Conservation (phyloP, 306 rosid genomes). For the Luffa acutangula region DNA sequence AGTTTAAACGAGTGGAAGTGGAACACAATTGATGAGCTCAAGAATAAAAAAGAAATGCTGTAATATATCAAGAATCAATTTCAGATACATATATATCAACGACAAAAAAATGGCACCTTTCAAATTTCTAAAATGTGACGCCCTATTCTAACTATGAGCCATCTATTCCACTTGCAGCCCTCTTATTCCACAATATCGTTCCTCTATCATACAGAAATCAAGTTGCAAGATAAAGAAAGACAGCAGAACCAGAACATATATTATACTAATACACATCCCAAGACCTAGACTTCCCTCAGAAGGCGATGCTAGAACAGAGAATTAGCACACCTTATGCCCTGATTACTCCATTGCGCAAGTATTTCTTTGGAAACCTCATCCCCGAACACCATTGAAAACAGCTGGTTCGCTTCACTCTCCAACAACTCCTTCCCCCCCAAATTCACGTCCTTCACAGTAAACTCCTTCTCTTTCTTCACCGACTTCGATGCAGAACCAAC, state of each 20-base stretch:
- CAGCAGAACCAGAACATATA: neutral
- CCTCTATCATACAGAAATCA: slow-evolving; percentile 3
- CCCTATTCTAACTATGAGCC: neutral
- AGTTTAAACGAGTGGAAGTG: neutral
- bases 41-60: neutral
- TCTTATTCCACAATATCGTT: neutral
- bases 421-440: slow-evolving; percentile 55
- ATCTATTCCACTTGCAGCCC: neutral
- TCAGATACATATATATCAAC: neutral
- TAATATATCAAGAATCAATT: neutral
- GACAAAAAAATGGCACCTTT: neutral
- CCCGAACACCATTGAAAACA: slow-evolving; percentile 84
- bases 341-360: slow-evolving; percentile 93
- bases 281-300: neutral
- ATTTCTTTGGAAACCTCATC: slow-evolving; percentile 61
- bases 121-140: neutral
- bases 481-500: slow-evolving; percentile 12
- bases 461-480: slow-evolving; percentile 26
- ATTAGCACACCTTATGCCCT: slow-evolving; percentile 71
- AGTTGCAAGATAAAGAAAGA: neutral
- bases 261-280: neutral
- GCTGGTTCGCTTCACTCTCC: slow-evolving; percentile 46
- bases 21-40: neutral
- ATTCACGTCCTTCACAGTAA: slow-evolving; percentile 26
- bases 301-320: neutral